phyloP scores from a whole-genome alignment of 169 alveolate genomes.

The Eimeria praecox region DNA sequence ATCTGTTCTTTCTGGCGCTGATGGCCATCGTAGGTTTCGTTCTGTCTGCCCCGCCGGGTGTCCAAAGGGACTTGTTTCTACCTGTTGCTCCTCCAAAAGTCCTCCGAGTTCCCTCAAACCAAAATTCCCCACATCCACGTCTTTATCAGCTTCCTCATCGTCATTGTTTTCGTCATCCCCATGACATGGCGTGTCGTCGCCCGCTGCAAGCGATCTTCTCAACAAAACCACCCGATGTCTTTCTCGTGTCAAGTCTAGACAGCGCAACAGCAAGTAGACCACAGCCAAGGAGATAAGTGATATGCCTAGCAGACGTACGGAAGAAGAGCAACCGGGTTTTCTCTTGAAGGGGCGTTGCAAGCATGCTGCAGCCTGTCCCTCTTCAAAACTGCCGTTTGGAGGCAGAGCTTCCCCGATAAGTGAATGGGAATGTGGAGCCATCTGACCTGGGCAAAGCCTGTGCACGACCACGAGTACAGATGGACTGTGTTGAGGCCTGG shows the following conservation, averaged over 20 bases:
- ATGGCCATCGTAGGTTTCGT: background rate
- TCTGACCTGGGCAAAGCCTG: background rate
- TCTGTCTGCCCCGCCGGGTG: background rate
- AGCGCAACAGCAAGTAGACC: background rate
- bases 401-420: background rate
- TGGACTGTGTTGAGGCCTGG: background rate
- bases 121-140: background rate
- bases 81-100: background rate
- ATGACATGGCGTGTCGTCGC: background rate
- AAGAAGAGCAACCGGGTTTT: background rate
- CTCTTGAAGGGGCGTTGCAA: background rate
- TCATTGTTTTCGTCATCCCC: background rate
- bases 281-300: conserved; percentile 6
- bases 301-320: background rate
- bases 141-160: background rate
- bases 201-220: background rate
- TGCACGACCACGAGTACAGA: background rate
- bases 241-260: background rate
- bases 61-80: background rate
- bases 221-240: background rate
- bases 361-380: background rate
- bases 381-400: background rate
- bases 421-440: background rate
- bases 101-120: background rate
- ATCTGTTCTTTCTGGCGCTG: background rate